Base-by-base conservation (phyloP, 192 early-diverging fungal species). In the Entomortierella beljakovae region DNA sequence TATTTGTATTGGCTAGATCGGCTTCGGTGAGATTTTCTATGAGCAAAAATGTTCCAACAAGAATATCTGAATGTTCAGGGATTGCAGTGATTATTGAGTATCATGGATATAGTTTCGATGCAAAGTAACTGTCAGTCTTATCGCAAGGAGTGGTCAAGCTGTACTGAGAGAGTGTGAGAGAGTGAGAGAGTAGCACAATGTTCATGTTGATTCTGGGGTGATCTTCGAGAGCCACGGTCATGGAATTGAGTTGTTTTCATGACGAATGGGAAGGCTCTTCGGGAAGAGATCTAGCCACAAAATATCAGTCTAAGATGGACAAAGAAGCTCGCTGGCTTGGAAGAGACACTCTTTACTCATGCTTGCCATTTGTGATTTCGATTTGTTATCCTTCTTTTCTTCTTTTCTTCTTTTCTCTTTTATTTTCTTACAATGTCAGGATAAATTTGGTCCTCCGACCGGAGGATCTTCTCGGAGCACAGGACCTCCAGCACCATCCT, bases 381-480 rank as follows among this genome's bases (percentile, higher is more conserved):
- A 7, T 28, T 53, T 25, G 51, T 18, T 53, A 53, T 26, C 2
- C 51, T 18, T 50, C 28, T 53, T 26, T 53, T 18, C 28, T 53
- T 53, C 28, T 53, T 53, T 5, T 26, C 4, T 53, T 53, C 18
- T 18, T 43, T 43, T 11, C 8, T 11, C 8, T 11, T 11, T 18
- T 43, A 43, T 22, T 26, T 46, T 52, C 57, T 22, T 50, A 23
- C 13, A 28, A 16, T 26, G 2, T 23, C 51, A 76, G 72, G 72
- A 76, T 65, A 76, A 76, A 42, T 74, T 64, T 52, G 70, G 70
- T 48, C 70, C 71, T 13, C 63, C 57, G 10, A 33, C 71, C 18
- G 68, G 68, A 15, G 53, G 64, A 2, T 7, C 33, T 50, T 15
- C 34, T n/a, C 42, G 66, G 15, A 33, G 32, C 23, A 33, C 25